These are phyloP conservation scores for Ceratobasidium sp. DNA, from an alignment of 1,284 basidiomycete genomes.

Conservation along the genomic window DNA sequence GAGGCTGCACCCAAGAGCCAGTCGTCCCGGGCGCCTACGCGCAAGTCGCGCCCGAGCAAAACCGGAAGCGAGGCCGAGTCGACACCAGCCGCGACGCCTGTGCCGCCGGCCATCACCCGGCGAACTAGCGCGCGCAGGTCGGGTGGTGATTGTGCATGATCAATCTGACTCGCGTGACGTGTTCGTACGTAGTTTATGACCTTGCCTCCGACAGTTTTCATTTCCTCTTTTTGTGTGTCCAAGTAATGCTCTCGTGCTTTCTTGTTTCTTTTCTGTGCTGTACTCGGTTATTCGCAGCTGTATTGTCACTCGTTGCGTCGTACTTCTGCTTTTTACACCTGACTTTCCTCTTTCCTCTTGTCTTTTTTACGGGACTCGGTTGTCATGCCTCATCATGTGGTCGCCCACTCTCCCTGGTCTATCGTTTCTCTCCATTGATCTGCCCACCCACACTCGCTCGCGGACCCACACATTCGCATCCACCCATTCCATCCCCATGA, in stretches of 20 bases:
- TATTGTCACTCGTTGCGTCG: conserved; percentile 25
- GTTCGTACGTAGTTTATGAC: neutral
- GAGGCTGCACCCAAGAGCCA: conserved; percentile 13
- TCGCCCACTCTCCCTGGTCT: conserved; percentile 9
- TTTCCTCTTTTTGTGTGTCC: neutral
- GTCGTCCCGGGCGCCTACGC: neutral
- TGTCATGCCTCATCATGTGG: conserved; percentile 10
- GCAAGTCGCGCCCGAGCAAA: conserved; percentile 20
- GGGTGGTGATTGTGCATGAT: neutral
- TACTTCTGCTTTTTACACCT: conserved; percentile 19
- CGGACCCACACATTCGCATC: conserved; percentile 13
- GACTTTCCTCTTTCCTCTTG: conserved; percentile 1
- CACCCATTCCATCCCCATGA: neutral
- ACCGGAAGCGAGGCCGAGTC: conserved; percentile 19
- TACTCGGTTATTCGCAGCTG: conserved; percentile 21
- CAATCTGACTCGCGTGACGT: neutral
- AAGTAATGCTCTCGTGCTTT: conserved; percentile 29
- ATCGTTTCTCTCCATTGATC: conserved; percentile 4
- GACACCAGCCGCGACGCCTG: neutral
- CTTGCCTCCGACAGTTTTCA: neutral
- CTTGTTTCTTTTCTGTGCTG: conserved; percentile 10
- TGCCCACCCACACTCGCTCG: conserved; percentile 9
- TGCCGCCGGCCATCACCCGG: conserved; percentile 6
- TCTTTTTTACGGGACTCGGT: conserved; percentile 23
- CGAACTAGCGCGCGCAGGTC: conserved; percentile 31